A percentile compares a stretch with the other conserved stretches of the same genome.
Conservation (phyloP, 78 protist species). For the Dictyostelium intermedium region DNA sequence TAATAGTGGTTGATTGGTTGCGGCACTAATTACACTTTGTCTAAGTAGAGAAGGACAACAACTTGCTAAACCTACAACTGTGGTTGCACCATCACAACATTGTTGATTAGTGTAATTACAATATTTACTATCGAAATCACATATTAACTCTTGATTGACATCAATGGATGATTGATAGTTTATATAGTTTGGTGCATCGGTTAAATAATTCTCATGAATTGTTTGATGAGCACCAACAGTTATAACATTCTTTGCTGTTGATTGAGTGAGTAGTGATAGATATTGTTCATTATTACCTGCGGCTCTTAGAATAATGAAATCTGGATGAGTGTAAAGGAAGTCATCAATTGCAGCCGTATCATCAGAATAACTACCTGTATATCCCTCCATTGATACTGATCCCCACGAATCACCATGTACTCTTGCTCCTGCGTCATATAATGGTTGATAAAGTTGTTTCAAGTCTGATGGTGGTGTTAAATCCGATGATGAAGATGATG, state of each 20-base stretch:
- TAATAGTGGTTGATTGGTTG: neutral
- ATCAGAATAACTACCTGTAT: neutral
- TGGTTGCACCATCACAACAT: neutral
- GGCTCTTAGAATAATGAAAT: slow-evolving; percentile 48
- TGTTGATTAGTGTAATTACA: neutral
- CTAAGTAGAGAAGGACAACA: slow-evolving; percentile 8
- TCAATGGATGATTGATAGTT: neutral
- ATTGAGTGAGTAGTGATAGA: slow-evolving; percentile 21
- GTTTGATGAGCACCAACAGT: slow-evolving; percentile 44
- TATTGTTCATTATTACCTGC: slow-evolving; percentile 57
- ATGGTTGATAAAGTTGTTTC: neutral
- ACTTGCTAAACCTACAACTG: neutral
- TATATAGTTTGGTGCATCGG: neutral
- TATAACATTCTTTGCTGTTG: slow-evolving; percentile 40
- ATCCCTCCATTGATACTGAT: neutral
- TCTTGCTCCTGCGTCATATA: slow-evolving; percentile 72
- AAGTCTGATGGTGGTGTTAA: slow-evolving; percentile 2
- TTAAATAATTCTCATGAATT: neutral
- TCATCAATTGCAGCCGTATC: slow-evolving; percentile 10
- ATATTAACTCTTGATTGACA: neutral
- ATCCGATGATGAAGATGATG: neutral
- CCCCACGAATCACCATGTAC: slow-evolving; percentile 79
- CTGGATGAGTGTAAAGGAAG: slow-evolving; percentile 29
- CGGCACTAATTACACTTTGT: neutral
- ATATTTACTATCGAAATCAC: slow-evolving; percentile 3